Percentiles rank a stretch among this genome's conserved stretches.
phyloP scores from a whole-genome alignment of 441 rosid species.

The Dalechampia spathulata region DNA sequence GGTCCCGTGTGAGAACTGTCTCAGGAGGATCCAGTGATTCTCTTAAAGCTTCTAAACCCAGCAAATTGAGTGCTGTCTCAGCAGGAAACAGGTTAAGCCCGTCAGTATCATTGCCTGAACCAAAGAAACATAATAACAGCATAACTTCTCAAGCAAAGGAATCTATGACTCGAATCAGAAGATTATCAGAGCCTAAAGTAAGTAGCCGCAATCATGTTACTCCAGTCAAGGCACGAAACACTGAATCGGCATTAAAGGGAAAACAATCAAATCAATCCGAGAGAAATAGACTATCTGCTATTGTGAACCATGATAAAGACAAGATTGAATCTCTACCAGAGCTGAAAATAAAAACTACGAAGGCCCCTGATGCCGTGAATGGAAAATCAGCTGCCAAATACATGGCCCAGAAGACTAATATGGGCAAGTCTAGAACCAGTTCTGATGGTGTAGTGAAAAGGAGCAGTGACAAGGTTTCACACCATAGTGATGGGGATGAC shows the following conservation, averaged over 20 bases:
- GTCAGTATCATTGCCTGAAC: constrained; percentile 63
- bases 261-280: constrained; percentile 47
- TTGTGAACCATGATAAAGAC: constrained; percentile 71
- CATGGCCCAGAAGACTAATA: constrained; percentile 24
- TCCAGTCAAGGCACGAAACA: constrained; percentile 43
- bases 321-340: constrained; percentile 92
- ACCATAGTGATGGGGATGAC: constrained; percentile 48
- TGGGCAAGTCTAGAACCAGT: constrained; percentile 26
- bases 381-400: constrained; percentile 36
- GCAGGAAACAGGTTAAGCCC: constrained; percentile 49
- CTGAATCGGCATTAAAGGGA: constrained; percentile 33
- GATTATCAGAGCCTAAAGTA: constrained; percentile 84
- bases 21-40: constrained; percentile 45
- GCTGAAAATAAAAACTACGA: constrained; percentile 55
- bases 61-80: constrained; percentile 46
- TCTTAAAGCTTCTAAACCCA: constrained; percentile 44
- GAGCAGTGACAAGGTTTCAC: constrained; percentile 27
- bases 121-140: constrained; percentile 41
- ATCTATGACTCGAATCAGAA: constrained; percentile 65
- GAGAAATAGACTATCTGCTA: constrained; percentile 77
- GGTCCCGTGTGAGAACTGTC: constrained; percentile 39
- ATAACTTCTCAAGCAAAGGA: constrained; percentile 47
- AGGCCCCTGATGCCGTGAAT: constrained; percentile 28
- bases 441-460: constrained; percentile 31
- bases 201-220: constrained; percentile 30